Percentiles rank a stretch among this genome's conserved stretches.
Evolutionary conservation across 1,284 basidiomycete species (phyloP).

Genomic region (Grifola frondosa): DNA sequence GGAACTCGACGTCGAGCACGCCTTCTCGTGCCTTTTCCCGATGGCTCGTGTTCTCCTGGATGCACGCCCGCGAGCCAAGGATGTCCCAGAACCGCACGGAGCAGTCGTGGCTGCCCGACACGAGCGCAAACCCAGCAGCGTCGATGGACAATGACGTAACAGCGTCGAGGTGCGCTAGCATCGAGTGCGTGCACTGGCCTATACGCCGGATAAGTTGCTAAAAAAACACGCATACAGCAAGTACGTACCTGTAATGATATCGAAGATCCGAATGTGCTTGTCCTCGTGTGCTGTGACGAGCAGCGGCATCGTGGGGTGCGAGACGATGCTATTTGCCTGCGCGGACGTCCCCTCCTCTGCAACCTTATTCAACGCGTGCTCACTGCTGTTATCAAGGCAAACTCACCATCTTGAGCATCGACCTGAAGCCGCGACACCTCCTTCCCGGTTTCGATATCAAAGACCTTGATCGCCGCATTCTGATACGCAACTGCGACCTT

Average conservation of each 20-base stretch:
- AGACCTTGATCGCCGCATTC: slow-evolving; percentile 88
- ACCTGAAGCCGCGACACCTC: slow-evolving; percentile 70
- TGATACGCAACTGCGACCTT: slow-evolving; percentile 89
- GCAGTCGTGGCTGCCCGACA: slow-evolving; percentile 92
- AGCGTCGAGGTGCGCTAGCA: slow-evolving; percentile 88
- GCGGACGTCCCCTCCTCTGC: slow-evolving; percentile 69
- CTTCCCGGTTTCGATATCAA: slow-evolving; percentile 84
- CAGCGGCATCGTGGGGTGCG: slow-evolving; percentile 88
- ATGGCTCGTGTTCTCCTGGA: slow-evolving; percentile 90
- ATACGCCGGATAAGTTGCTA: slow-evolving; percentile 5
- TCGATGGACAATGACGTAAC: slow-evolving; percentile 92
- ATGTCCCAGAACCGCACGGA: slow-evolving; percentile 96
- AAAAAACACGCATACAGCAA: neutral
- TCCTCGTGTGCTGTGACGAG: slow-evolving; percentile 93
- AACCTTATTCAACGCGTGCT: too few species aligned
- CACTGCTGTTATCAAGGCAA: neutral
- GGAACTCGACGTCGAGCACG: slow-evolving; percentile 85
- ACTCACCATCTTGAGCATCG: slow-evolving; percentile 62
- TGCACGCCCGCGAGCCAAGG: slow-evolving; percentile 73
- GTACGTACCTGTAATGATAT: slow-evolving; percentile 72
- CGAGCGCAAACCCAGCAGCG: slow-evolving; percentile 81
- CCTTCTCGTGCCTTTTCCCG: slow-evolving; percentile 89
- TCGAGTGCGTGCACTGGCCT: slow-evolving; percentile 86
- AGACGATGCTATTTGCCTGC: slow-evolving; percentile 88
- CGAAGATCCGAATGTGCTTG: slow-evolving; percentile 89